phyloP scores from a whole-genome alignment of 2,329 filamentous ascomycete species.

The Cordyceps cicadae region DNA sequence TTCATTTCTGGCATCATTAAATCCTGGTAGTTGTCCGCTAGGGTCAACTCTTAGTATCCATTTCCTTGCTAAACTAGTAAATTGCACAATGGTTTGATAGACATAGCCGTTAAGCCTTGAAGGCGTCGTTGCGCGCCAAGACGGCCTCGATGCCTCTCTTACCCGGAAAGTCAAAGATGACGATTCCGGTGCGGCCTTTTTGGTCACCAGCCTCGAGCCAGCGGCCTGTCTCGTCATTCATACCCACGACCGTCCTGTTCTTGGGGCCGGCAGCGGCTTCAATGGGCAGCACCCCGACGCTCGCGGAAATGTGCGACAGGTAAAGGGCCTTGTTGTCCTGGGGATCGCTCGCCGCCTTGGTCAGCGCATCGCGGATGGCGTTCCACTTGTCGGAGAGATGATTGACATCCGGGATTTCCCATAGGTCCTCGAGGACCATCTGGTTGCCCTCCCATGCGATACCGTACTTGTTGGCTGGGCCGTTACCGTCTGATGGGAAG shows the following conservation, averaged over 20 bases:
- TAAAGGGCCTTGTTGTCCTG: slow-evolving; percentile 31
- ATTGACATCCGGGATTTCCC: slow-evolving; percentile 34
- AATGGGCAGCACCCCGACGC: slow-evolving; percentile 40
- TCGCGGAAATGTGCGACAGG: slow-evolving; percentile 39
- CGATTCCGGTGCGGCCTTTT: slow-evolving; percentile 32
- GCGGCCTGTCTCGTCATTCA: slow-evolving; percentile 41
- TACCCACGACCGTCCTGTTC: slow-evolving; percentile 34
- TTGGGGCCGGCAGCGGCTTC: slow-evolving; percentile 40
- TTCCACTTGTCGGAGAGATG: slow-evolving; percentile 40
- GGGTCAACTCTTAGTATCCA: too few relatives aligned
- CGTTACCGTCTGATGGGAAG: slow-evolving; percentile 26
- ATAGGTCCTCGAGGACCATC: slow-evolving; percentile 40
- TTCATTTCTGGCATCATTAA: too few relatives aligned
- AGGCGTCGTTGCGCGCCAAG: slow-evolving; percentile 30
- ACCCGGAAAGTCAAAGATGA: slow-evolving; percentile 43
- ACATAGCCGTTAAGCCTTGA: slow-evolving; percentile 11
- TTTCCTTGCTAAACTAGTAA: too few relatives aligned
- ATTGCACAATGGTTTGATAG: too few relatives aligned
- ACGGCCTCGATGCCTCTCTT: slow-evolving; percentile 33
- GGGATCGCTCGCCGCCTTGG: slow-evolving; percentile 26
- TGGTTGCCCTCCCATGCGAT: slow-evolving; percentile 35
- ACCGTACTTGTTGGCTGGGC: slow-evolving; percentile 28
- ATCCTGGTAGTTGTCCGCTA: too few relatives aligned
- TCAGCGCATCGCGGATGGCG: slow-evolving; percentile 33
- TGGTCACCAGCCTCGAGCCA: slow-evolving; percentile 28